A percentile compares a stretch with the other conserved stretches of the same genome.
Conservation (phyloP, 202 grass and related monocot species). For the Hordeum pubiflorum region DNA sequence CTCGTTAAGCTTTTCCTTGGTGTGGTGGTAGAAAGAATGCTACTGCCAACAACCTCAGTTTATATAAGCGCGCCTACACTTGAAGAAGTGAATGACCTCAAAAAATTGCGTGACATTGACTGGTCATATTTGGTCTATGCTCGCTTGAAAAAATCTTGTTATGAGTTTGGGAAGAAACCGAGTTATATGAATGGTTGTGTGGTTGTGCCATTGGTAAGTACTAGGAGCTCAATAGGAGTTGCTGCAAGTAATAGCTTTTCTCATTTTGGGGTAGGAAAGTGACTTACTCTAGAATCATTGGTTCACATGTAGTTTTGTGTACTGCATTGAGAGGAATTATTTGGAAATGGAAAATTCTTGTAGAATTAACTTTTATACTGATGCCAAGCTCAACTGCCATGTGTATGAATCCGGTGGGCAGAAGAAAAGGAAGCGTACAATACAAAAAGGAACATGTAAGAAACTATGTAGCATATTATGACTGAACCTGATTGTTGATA, state of each 20-base stretch:
- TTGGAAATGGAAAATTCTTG: not conserved
- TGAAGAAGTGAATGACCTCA: not conserved
- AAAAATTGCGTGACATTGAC: not conserved
- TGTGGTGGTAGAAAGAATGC: not conserved
- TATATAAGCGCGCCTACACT: not conserved
- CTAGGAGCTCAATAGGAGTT: too few relatives aligned
- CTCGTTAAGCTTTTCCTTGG: not conserved
- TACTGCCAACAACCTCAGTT: not conserved
- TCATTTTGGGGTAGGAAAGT: not conserved
- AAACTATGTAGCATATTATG: not conserved
- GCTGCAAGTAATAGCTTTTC: not conserved
- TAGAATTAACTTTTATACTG: not conserved
- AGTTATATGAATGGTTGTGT: not conserved
- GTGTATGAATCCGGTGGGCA: not conserved
- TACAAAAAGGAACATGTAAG: not conserved
- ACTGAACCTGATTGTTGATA: not conserved
- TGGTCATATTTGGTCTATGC: too few relatives aligned
- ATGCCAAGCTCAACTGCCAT: not conserved
- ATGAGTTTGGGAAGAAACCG: too few relatives aligned
- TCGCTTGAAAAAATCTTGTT: too few relatives aligned
- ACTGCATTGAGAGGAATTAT: not conserved
- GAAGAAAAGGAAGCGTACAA: not conserved
- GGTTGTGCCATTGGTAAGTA: not conserved
- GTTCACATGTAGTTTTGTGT: not conserved
- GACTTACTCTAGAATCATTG: not conserved